Conservation (phyloP, 345 rosid genomes). For the Heritiera fomes region DNA sequence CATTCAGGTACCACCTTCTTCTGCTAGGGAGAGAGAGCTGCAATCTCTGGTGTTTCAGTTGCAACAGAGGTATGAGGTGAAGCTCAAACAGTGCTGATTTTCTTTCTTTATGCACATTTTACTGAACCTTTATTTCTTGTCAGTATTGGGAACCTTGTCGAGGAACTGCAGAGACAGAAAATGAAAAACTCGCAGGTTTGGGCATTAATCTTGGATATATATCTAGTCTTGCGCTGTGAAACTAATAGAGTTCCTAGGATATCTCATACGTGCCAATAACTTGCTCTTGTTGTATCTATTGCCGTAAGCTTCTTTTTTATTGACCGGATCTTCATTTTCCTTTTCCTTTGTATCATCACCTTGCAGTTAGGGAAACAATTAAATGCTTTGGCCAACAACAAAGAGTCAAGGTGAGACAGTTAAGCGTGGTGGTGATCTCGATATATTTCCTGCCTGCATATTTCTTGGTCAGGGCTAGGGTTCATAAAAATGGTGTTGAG, state of each 20-base stretch:
- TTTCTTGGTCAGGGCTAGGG: slow-evolving; percentile 9
- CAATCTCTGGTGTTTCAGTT: slow-evolving; percentile 63
- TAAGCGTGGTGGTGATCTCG: slow-evolving; percentile 12
- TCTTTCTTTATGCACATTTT: background rate
- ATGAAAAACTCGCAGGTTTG: slow-evolving; percentile 71
- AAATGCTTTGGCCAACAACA: slow-evolving; percentile 40
- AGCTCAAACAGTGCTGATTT: background rate
- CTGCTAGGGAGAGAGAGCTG: slow-evolving; percentile 70
- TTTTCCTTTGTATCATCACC: background rate
- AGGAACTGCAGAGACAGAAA: slow-evolving; percentile 81
- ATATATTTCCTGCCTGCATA: background rate
- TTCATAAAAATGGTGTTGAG: slow-evolving; percentile 17
- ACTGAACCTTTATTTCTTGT: slow-evolving; percentile 35
- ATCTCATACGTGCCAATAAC: background rate
- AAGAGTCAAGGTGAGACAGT: slow-evolving; percentile 40
- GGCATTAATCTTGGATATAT: slow-evolving; percentile 19
- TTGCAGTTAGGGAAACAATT: slow-evolving; percentile 77
- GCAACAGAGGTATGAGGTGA: slow-evolving; percentile 70
- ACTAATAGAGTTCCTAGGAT: background rate
- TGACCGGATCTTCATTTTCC: background rate
- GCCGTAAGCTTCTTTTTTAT: background rate
- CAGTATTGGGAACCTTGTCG: slow-evolving; percentile 67
- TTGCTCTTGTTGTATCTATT: background rate
- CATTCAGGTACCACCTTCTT: slow-evolving; percentile 58
- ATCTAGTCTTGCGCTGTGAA: background rate